Evolutionary conservation across 1,284 basidiomycete genomes (phyloP).

Genomic region (Wallemia mellicola): DNA sequence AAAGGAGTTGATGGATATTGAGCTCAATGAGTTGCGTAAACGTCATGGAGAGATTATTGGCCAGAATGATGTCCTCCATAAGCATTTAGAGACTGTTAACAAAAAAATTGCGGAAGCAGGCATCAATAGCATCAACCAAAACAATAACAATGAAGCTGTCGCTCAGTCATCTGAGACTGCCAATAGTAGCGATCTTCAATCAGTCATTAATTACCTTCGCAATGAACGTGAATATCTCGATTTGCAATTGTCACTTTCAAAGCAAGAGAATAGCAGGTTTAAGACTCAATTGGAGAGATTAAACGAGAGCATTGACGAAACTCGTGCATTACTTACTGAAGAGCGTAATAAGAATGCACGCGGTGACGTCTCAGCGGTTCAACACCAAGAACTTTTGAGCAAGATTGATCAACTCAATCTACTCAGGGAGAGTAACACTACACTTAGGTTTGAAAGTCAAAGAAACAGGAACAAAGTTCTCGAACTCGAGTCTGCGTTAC

Average conservation of each 20-base stretch:
- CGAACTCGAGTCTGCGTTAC: constrained; percentile 33
- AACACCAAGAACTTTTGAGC: constrained; percentile 57
- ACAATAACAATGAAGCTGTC: constrained; percentile 17
- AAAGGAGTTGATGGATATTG: constrained; percentile 41
- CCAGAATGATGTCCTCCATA: constrained; percentile 50
- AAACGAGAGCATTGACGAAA: constrained; percentile 35
- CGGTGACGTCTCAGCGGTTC: constrained; percentile 32
- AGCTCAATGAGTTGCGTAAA: constrained; percentile 34
- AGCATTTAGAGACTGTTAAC: constrained; percentile 58
- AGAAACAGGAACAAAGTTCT: constrained; percentile 30
- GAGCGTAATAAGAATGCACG: constrained; percentile 46
- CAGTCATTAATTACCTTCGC: constrained; percentile 49
- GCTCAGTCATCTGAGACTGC: constrained; percentile 21
- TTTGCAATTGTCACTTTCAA: constrained; percentile 51
- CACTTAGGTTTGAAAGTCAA: constrained; percentile 45
- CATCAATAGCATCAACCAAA: constrained; percentile 33
- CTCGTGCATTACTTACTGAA: constrained; percentile 23
- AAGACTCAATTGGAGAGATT: constrained; percentile 47
- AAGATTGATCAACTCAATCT: constrained; percentile 64
- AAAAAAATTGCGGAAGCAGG: constrained; percentile 46
- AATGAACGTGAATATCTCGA: constrained; percentile 76
- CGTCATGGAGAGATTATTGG: constrained; percentile 42
- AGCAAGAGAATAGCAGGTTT: constrained; percentile 48
- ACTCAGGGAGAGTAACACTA: constrained; percentile 60
- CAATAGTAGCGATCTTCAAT: constrained; percentile 38